These are phyloP conservation scores for Naganishia kalamii DNA, from an alignment of 768 basidiomycete genomes.

Conservation along the genomic window DNA sequence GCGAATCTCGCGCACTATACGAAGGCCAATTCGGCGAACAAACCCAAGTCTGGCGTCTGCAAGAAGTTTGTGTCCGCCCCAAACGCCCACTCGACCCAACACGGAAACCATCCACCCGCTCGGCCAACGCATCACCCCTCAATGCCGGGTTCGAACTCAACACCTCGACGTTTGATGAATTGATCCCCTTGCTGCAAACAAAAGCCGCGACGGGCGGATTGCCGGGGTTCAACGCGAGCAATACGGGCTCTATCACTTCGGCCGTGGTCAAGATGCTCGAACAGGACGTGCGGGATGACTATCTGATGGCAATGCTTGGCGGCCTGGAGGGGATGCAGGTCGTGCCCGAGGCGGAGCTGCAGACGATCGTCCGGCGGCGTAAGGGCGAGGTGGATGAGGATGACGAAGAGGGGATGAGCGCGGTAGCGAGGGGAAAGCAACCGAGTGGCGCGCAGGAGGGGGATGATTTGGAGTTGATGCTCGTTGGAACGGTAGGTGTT, in stretches of 20 bases:
- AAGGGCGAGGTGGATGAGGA: slow-evolving; percentile 6
- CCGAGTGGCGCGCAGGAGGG: slow-evolving; percentile 17
- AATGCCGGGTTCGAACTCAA: slow-evolving; percentile 15
- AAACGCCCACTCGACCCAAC: not conserved
- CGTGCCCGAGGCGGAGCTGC: slow-evolving; percentile 6
- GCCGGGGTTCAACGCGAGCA: not conserved
- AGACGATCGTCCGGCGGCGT: slow-evolving; percentile 1
- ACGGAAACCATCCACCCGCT: not conserved
- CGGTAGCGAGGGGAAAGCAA: not conserved
- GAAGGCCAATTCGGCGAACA: slow-evolving; percentile 72
- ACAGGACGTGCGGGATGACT: slow-evolving; percentile 7
- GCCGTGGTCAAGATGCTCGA: slow-evolving; percentile 15
- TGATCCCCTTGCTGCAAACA: slow-evolving; percentile 3
- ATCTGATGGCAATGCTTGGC: slow-evolving; percentile 19
- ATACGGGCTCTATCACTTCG: slow-evolving; percentile 5
- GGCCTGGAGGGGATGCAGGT: slow-evolving; percentile 16
- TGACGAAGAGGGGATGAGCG: not conserved
- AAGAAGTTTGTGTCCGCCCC: slow-evolving; percentile 37
- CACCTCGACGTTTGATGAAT: slow-evolving; percentile 15
- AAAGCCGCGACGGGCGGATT: not conserved
- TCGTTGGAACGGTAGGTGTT: slow-evolving; percentile 36
- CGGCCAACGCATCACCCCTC: not conserved
- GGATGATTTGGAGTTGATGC: slow-evolving; percentile 38
- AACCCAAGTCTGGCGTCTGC: slow-evolving; percentile 79
- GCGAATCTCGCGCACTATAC: slow-evolving; percentile 62